phyloP scores from a whole-genome alignment of 2,329 filamentous ascomycete species.

The Fusarium sp. region DNA sequence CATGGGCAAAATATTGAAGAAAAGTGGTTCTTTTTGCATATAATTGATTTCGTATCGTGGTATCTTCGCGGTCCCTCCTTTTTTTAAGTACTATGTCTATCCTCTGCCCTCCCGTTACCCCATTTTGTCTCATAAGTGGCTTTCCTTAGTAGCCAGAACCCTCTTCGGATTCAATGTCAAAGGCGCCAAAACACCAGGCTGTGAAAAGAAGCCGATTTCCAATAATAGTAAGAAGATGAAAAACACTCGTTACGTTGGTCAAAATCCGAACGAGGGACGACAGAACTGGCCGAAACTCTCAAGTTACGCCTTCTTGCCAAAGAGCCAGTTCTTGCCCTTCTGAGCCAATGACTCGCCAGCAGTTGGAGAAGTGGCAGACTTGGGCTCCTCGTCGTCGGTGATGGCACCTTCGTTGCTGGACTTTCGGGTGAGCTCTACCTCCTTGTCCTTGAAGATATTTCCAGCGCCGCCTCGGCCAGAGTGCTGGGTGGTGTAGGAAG shows the following conservation, averaged over 20 bases:
- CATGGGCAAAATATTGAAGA: conserved; percentile 16
- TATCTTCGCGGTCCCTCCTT: conserved; percentile 40
- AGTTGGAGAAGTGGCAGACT: conserved; percentile 3
- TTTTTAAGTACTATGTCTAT: conserved; percentile 1
- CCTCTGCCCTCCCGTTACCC: conserved; percentile 6
- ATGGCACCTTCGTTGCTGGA: conserved; percentile 50
- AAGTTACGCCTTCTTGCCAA: conserved; percentile 60
- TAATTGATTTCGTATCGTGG: conserved; percentile 31
- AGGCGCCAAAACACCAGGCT: conserved; percentile 45
- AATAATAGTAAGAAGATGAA: conserved; percentile 11
- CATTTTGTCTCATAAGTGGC: conserved; percentile 9
- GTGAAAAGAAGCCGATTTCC: conserved; percentile 21
- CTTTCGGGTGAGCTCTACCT: conserved; percentile 50
- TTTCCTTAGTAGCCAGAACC: conserved; percentile 12
- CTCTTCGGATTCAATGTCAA: conserved; percentile 12
- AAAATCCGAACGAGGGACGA: background rate
- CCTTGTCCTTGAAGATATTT: conserved; percentile 70
- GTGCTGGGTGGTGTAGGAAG: conserved; percentile 70
- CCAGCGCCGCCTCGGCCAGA: conserved; percentile 81
- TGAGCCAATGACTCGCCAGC: conserved; percentile 46
- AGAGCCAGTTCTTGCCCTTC: conserved; percentile 63
- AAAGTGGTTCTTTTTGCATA: conserved; percentile 17
- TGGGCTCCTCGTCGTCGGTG: conserved; percentile 36
- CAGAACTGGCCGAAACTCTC: background rate
- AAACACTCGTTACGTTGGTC: background rate